Evolutionary conservation across 345 rosid species (phyloP).

Genomic region (Bruguiera sexangula): DNA sequence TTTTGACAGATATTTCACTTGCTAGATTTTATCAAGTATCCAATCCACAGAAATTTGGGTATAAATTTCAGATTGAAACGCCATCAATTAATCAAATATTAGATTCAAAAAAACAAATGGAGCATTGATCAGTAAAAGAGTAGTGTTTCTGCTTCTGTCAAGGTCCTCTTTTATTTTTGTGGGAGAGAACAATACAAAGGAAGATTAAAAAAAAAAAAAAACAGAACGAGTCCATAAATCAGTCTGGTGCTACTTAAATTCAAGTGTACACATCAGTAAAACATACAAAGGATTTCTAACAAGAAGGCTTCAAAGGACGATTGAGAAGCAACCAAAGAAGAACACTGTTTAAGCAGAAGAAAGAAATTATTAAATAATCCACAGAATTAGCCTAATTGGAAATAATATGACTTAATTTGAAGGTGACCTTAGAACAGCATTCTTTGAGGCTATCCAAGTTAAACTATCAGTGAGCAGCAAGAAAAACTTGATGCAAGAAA

Average conservation of each 20-base stretch:
- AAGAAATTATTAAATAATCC: neutral
- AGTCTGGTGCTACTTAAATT: no score
- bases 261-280: no score
- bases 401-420: no score
- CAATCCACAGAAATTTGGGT: neutral
- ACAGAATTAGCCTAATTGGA: neutral
- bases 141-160: neutral
- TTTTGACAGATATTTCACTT: no score
- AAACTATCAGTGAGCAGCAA: neutral
- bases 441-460: no score
- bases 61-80: neutral
- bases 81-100: neutral
- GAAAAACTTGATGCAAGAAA: neutral
- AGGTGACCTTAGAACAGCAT: no score
- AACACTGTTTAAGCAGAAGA: neutral
- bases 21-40: neutral
- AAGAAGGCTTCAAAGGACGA: no score
- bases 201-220: neutral
- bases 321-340: no score
- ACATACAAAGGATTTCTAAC: no score
- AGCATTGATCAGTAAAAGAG: neutral
- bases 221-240: neutral
- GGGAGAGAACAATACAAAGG: neutral
- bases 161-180: no score
- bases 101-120: neutral